These are phyloP conservation scores for Marchantia paleacea DNA, from an alignment of 225 moss, liverwort and hornwort genomes.

Conservation along the genomic window DNA sequence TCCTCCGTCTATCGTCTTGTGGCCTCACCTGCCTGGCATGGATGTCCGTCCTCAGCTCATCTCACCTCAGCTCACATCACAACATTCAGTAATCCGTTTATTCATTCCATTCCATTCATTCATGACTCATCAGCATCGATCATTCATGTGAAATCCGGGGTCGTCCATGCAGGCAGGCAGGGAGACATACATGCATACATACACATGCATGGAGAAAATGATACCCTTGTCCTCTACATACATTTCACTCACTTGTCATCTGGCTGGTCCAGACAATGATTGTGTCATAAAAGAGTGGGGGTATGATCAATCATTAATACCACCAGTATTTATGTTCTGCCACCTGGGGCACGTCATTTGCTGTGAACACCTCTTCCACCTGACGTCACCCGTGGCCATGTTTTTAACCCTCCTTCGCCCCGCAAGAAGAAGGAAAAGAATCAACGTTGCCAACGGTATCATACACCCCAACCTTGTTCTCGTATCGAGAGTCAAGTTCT, in stretches of 20 bases:
- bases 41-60: no score
- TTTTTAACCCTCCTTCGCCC: neutral
- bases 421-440: neutral
- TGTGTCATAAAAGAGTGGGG: conserved; percentile 17
- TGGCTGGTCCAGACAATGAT: conserved; percentile 19
- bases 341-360: conserved; percentile 6
- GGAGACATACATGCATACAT: no score
- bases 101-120: no score
- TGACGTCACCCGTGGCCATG: neutral
- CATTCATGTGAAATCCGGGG: no score
- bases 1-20: no score
- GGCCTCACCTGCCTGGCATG: no score
- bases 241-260: neutral
- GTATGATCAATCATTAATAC: conserved; percentile 4
- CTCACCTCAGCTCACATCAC: no score
- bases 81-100: no score
- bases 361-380: neutral
- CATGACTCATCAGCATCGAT: no score
- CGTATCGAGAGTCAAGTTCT: neutral
- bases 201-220: no score
- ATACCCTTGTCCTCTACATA: no score
- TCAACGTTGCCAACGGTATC: neutral
- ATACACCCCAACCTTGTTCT: neutral
- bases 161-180: no score
- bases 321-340: conserved; percentile 2